Conservation (phyloP, 768 basidiomycete genomes). For the Mycena kentingensis region DNA sequence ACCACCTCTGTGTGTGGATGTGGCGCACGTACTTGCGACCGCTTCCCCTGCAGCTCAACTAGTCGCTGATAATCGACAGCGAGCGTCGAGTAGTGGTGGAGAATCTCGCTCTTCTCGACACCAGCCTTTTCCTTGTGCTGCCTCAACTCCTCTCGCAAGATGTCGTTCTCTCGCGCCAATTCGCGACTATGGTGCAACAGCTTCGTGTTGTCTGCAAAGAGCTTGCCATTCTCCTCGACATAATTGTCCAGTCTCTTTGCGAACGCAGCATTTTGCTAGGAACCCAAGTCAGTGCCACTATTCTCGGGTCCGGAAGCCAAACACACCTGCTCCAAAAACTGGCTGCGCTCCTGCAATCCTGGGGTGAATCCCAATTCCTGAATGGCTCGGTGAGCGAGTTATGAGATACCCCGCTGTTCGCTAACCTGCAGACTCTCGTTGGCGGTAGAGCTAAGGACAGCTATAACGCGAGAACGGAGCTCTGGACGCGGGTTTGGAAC, state of each 20-base stretch:
- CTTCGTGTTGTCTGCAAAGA: constrained; percentile 42
- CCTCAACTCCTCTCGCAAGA: constrained; percentile 1
- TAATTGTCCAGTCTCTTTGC: constrained; percentile 7
- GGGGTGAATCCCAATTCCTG: no score
- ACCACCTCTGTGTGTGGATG: no score
- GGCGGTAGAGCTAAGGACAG: no score
- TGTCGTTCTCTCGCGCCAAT: background rate
- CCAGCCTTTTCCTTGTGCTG: background rate
- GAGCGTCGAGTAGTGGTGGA: background rate
- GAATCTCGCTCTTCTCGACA: background rate
- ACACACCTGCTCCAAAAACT: constrained; percentile 36
- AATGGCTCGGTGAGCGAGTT: no score
- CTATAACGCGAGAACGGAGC: no score
- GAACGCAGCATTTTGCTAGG: background rate
- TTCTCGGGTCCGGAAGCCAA: background rate
- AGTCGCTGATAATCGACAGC: background rate
- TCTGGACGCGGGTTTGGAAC: no score
- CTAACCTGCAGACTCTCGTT: no score
- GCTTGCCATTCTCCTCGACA: constrained; percentile 29
- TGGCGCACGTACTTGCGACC: no score
- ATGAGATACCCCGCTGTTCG: no score
- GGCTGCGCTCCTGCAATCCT: constrained; percentile 14
- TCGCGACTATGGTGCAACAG: constrained; percentile 16
- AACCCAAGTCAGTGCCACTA: background rate
- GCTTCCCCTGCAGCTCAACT: no score